These are phyloP conservation scores for Saccharomyces uvarum DNA, from an alignment of 1,139 yeast genomes.

Conservation along the genomic window DNA sequence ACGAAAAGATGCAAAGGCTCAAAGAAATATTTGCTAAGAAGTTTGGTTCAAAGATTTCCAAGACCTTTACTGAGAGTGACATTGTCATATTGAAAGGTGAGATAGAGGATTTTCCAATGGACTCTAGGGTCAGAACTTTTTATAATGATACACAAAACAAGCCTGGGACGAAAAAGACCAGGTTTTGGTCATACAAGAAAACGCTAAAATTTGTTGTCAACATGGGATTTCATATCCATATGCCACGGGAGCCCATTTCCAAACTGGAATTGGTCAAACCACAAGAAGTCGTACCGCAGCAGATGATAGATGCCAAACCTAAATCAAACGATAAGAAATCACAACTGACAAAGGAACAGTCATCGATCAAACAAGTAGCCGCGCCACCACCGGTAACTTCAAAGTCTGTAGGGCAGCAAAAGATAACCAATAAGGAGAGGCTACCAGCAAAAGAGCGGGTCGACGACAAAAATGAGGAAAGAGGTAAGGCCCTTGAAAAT, in stretches of 20 bases:
- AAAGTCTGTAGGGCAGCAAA: not conserved
- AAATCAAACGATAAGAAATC: not conserved
- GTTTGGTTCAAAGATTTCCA: slow-evolving; percentile 1
- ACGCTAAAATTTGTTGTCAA: slow-evolving; percentile 12
- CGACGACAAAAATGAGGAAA: not conserved
- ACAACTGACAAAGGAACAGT: not conserved
- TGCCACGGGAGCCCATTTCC: not conserved
- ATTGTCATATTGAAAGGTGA: slow-evolving; percentile 7
- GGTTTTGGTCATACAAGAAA: slow-evolving; percentile 17
- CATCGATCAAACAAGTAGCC: not conserved
- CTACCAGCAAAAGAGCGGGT: not conserved
- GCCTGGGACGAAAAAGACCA: slow-evolving; percentile 7
- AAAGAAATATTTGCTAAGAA: slow-evolving; percentile 2
- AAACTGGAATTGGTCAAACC: not conserved
- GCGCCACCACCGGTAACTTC: not conserved
- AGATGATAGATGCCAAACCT: not conserved
- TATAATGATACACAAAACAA: not conserved
- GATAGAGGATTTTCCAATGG: slow-evolving; percentile 1
- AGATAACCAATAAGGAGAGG: not conserved
- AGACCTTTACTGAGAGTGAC: not conserved
- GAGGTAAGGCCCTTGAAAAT: not conserved
- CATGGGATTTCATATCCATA: slow-evolving; percentile 6
- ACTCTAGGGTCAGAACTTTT: not conserved
- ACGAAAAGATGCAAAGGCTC: not conserved
- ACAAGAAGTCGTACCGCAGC: not conserved